These are phyloP conservation scores for Pelargonium fulgidum DNA, from an alignment of 441 rosid species.

Conservation along the genomic window DNA sequence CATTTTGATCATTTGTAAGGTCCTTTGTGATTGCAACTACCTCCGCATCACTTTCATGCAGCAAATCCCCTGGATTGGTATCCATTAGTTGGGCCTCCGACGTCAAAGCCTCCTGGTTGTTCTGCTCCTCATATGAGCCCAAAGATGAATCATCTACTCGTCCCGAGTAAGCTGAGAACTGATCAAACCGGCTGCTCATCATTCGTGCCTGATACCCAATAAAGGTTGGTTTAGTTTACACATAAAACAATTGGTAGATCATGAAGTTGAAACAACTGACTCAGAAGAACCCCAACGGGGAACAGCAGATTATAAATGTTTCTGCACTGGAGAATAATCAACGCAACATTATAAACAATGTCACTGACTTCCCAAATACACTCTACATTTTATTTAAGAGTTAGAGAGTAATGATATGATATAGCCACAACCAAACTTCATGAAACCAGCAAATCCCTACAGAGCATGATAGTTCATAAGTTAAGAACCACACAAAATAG, in stretches of 20 bases:
- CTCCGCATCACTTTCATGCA: slow-evolving; percentile 16
- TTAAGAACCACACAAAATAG: slow-evolving; percentile 1
- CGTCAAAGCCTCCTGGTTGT: slow-evolving; percentile 12
- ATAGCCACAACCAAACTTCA: background rate
- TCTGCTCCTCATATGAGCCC: slow-evolving; percentile 17
- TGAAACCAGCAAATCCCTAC: background rate
- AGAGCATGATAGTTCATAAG: background rate
- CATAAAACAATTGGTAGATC: background rate
- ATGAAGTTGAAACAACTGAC: background rate
- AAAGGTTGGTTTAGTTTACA: background rate
- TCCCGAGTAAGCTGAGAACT: slow-evolving; percentile 29
- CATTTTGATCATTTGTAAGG: slow-evolving; percentile 26
- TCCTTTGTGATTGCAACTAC: slow-evolving; percentile 30
- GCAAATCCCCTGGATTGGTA: slow-evolving; percentile 21
- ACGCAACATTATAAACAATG: background rate
- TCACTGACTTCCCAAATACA: background rate
- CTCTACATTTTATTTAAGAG: background rate
- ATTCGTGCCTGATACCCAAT: slow-evolving; percentile 23
- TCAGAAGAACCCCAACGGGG: background rate
- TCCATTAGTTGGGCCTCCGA: slow-evolving; percentile 20
- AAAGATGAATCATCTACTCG: background rate
- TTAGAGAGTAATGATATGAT: background rate
- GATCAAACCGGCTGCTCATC: slow-evolving; percentile 30
- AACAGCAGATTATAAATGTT: background rate
- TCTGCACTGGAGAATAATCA: background rate